Conservation (phyloP, 257 asterid genomes). For the Anisodus acutangulus region DNA sequence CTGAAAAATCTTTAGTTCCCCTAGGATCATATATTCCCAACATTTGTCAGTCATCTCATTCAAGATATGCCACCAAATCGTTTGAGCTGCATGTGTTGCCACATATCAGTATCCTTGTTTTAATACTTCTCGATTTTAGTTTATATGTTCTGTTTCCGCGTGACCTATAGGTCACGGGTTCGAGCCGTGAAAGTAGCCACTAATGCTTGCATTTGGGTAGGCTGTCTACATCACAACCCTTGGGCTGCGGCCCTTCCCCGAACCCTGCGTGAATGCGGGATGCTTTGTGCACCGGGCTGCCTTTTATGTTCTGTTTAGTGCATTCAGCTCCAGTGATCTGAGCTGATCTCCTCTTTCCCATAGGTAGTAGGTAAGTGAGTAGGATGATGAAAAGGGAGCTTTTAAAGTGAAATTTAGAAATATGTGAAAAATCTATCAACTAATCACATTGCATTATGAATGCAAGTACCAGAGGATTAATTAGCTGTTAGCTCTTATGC, state of each 20-base stretch:
- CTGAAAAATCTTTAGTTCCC: not conserved
- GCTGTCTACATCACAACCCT: too few species aligned
- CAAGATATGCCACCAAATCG: not conserved
- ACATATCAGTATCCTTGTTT: not conserved
- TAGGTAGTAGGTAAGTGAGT: not conserved
- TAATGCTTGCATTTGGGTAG: too few species aligned
- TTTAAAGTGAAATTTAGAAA: not conserved
- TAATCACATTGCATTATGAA: not conserved
- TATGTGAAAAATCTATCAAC: not conserved
- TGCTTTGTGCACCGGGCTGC: too few species aligned
- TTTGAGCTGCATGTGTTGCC: not conserved
- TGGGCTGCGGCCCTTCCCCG: too few species aligned
- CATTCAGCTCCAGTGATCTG: not conserved
- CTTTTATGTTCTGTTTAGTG: too few species aligned
- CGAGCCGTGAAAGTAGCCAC: too few species aligned
- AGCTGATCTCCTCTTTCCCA: not conserved
- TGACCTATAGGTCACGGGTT: too few species aligned
- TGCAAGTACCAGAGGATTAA: not conserved
- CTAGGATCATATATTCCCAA: not conserved
- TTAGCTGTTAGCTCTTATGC: not conserved
- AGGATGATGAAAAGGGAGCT: not conserved
- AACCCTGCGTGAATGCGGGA: too few species aligned
- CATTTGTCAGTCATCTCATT: not conserved
- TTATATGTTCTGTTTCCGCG: not conserved
- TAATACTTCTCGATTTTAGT: not conserved